Conservation (phyloP, 2,329 filamentous ascomycete species). For the Aspergillus fructus region DNA sequence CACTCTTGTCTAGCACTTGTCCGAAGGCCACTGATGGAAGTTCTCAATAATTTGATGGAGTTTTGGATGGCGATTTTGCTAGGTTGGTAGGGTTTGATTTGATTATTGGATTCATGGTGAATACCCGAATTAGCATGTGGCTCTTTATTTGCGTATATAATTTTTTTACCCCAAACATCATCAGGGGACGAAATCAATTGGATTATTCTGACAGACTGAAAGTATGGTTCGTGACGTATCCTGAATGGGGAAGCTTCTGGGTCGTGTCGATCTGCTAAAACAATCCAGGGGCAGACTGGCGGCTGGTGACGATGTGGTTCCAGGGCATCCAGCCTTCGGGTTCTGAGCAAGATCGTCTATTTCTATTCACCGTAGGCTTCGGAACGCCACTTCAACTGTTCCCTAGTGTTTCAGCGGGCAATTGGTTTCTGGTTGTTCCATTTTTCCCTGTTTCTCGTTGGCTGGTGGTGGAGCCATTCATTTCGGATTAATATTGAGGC, state of each 20-base stretch:
- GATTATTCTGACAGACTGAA: neutral
- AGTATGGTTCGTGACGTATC: constrained; percentile 4
- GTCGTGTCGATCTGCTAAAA: neutral
- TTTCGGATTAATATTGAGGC: constrained; percentile 31
- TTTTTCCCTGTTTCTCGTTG: neutral
- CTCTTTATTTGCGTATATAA: constrained; percentile 3
- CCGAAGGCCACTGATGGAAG: constrained; percentile 34
- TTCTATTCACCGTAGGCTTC: neutral
- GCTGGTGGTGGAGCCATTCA: constrained; percentile 20
- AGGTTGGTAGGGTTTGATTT: neutral
- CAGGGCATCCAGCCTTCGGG: neutral
- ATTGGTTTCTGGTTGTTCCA: neutral
- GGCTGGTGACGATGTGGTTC: neutral
- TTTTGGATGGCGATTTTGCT: constrained; percentile 13
- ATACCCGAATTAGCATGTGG: constrained; percentile 13
- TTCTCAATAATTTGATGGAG: constrained; percentile 2
- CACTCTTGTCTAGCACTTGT: constrained; percentile 37
- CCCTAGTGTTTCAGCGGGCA: constrained; percentile 1
- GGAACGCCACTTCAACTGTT: neutral
- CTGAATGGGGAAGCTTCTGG: neutral
- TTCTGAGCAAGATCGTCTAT: neutral
- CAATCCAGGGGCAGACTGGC: neutral
- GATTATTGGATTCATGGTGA: constrained; percentile 1
- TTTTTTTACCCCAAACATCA: neutral
- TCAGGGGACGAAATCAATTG: neutral